A percentile compares a stretch with the other conserved stretches of the same genome.
phyloP scores from a whole-genome alignment of 1,284 basidiomycete species.

The Austroboletus sp. region DNA sequence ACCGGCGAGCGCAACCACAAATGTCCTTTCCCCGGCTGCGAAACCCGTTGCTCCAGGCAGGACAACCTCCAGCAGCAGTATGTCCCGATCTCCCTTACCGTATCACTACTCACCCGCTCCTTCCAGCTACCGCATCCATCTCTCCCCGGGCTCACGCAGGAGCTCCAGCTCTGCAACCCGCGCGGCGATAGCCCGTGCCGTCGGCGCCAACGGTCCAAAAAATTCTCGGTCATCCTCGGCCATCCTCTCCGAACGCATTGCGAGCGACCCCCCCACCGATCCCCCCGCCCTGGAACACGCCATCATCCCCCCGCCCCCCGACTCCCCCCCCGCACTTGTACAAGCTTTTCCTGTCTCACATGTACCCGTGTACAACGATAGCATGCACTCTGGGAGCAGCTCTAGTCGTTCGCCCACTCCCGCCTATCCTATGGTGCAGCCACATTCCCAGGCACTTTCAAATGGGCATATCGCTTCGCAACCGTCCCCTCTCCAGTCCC shows the following conservation, averaged over 20 bases:
- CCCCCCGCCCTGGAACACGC: conserved; percentile 47
- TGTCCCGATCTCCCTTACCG: conserved; percentile 27
- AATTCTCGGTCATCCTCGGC: conserved; percentile 20
- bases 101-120: conserved; percentile 13
- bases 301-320: conserved; percentile 30
- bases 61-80: conserved; percentile 81
- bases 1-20: conserved; percentile 77
- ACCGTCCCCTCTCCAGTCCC: conserved; percentile 29
- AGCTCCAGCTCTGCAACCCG: conserved; percentile 48
- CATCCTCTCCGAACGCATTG: conserved; percentile 20
- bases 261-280: conserved; percentile 34
- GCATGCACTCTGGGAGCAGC: conserved; percentile 33
- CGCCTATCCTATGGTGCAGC: conserved; percentile 33
- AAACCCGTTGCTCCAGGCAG: conserved; percentile 72
- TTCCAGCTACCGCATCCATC: conserved; percentile 61
- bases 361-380: conserved; percentile 31
- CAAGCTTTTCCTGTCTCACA: conserved; percentile 33
- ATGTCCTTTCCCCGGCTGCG: conserved; percentile 77
- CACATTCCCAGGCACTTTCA: conserved; percentile 28
- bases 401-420: conserved; percentile 41
- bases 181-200: conserved; percentile 43
- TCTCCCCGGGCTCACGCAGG: conserved; percentile 63
- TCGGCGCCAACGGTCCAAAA: conserved; percentile 29
- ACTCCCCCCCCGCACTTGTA: conserved; percentile 39
- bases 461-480: conserved; percentile 27